These are phyloP conservation scores for Crinitomyces ghanaensis DNA, from an alignment of 805 yeast genomes.

Conservation along the genomic window DNA sequence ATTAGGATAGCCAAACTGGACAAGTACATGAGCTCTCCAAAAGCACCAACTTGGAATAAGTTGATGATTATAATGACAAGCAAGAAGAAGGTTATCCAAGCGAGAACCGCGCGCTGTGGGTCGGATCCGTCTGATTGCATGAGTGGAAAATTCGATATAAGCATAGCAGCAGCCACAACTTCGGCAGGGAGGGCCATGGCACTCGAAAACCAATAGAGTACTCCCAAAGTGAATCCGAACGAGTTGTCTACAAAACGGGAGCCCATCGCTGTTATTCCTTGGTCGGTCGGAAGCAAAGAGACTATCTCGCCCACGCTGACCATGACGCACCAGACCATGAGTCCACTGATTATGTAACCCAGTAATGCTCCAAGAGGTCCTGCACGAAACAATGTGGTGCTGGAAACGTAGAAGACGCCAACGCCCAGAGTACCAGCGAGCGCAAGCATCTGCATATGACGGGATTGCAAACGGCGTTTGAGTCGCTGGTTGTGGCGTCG, in stretches of 20 bases:
- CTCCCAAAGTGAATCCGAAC: slow-evolving; percentile 53
- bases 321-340: slow-evolving; percentile 57
- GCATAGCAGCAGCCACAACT: slow-evolving; percentile 66
- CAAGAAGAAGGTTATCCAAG: slow-evolving; percentile 54
- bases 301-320: slow-evolving; percentile 73
- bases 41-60: slow-evolving; percentile 55
- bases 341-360: slow-evolving; percentile 55
- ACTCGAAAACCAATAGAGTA: slow-evolving; percentile 65
- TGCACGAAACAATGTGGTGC: slow-evolving; percentile 59
- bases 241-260: slow-evolving; percentile 56
- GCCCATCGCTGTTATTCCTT: slow-evolving; percentile 65
- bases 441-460: slow-evolving; percentile 70
- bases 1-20: slow-evolving; percentile 48
- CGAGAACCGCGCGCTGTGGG: slow-evolving; percentile 48
- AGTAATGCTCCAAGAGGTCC: slow-evolving; percentile 69
- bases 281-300: slow-evolving; percentile 65
- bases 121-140: too few relatives aligned
- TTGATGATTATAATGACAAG: slow-evolving; percentile 38
- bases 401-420: slow-evolving; percentile 57
- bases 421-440: slow-evolving; percentile 74
- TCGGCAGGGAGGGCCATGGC: slow-evolving; percentile 68
- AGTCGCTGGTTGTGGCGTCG: slow-evolving; percentile 7
- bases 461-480: slow-evolving; percentile 48
- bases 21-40: slow-evolving; percentile 64
- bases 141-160: slow-evolving; percentile 55